Percentiles rank a stretch among this genome's conserved stretches.
phyloP scores from a whole-genome alignment of 208 protist genomes.

The Leishmania tropica region DNA sequence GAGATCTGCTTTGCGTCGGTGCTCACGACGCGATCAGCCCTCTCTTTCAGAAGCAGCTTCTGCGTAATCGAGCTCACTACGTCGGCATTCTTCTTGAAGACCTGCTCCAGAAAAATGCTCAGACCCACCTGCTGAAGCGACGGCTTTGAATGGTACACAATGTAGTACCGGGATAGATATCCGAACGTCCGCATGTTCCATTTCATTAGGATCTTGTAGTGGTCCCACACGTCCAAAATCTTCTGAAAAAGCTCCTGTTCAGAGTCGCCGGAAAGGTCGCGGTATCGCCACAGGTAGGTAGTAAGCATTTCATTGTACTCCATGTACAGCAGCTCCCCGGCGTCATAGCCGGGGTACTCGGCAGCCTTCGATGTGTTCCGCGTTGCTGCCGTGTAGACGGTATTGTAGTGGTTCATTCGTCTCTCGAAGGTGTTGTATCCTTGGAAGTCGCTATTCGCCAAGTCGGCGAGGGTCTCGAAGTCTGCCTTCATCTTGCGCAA shows the following conservation, averaged over 20 bases:
- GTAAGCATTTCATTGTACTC: constrained; percentile 93
- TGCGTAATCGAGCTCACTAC: constrained; percentile 63
- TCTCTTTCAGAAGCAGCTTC: constrained; percentile 53
- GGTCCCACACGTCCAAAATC: constrained; percentile 72
- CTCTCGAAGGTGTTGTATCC: constrained; percentile 55
- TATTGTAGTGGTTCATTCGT: constrained; percentile 87
- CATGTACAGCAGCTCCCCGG: constrained; percentile 84
- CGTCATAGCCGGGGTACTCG: constrained; percentile 63
- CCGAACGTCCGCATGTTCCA: constrained; percentile 85
- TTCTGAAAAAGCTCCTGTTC: constrained; percentile 67
- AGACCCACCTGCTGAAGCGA: constrained; percentile 78
- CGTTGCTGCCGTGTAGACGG: constrained; percentile 82
- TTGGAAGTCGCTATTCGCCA: constrained; percentile 70
- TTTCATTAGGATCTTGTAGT: constrained; percentile 86
- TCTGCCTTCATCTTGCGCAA: constrained; percentile 86
- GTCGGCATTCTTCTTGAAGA: constrained; percentile 69
- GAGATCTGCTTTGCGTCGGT: constrained; percentile 47
- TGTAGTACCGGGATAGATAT: constrained; percentile 89
- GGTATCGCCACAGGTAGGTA: constrained; percentile 71
- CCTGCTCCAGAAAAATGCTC: constrained; percentile 83
- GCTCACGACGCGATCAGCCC: constrained; percentile 28
- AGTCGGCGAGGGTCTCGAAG: constrained; percentile 79
- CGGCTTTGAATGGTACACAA: constrained; percentile 83
- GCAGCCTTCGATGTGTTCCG: constrained; percentile 56
- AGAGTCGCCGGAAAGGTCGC: constrained; percentile 46